Base-by-base conservation (phyloP, 169 alveolate genomes). In the Plasmodium sp. region DNA sequence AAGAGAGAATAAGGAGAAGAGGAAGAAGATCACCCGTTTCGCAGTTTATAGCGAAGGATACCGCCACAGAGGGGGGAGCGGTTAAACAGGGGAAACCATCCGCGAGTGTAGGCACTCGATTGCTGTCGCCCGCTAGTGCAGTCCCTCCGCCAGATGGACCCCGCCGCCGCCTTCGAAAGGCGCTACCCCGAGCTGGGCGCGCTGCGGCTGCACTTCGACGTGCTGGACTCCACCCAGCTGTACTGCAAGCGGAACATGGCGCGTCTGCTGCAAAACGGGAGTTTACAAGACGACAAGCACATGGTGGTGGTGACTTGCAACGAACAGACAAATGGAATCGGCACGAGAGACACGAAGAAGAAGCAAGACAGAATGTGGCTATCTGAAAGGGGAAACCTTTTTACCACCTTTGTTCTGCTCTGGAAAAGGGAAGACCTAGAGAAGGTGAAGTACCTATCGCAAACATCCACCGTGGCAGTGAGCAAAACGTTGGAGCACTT, bases 251-350 rank as follows among this genome's bases (percentile, higher is more conserved):
- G 97, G 84, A 91, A 93, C 79, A 51, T 94, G 77, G 80, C 83
- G 39, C 36, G 3, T 33, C 81, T 95, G 39, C 54, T 83, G 31
- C 62, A 75, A 67, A 84, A 85, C 73, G 93, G 81, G 14, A 36
- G 72, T 9, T 36, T 79, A 51, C 77, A 77, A 31, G 79, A 84
- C 58, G 86, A 85, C 5, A 14, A 83, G 27, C 48, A 45, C 77
- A 86, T 92, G 84, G 82, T 92, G 2, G 84, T 83, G 18, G 95
- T 95, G 22, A 92, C 94, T 79, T 93, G 96, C 62, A 43, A 93
- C 22, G 41, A 56, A 74, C 97, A 95, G 82, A 73, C 95, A 6
- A 94, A 95, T 33, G 97, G 95, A n/a, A 93, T 95, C n/a, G 97
- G 97, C 12, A 95, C 97, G 6, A 92, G 96, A 62, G 86, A 84